Evolutionary conservation across 2,329 filamentous ascomycete species (phyloP).

Genomic region (Coniosporium tulheliwenetii): DNA sequence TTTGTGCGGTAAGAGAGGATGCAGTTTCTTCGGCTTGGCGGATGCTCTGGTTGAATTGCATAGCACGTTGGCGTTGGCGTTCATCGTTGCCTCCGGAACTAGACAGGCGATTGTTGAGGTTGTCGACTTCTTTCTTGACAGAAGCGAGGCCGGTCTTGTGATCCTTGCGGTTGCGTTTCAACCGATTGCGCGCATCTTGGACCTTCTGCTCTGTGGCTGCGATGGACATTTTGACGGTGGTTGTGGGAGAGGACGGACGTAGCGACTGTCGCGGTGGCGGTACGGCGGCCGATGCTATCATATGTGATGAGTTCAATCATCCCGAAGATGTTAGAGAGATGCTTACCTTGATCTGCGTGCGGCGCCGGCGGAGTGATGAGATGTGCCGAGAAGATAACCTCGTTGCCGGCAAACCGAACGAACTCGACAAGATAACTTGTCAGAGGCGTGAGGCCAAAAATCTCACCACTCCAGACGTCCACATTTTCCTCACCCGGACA

Average conservation of each 20-base stretch:
- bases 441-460: slow-evolving; percentile 51
- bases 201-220: slow-evolving; percentile 55
- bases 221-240: slow-evolving; percentile 63
- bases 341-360: slow-evolving; percentile 41
- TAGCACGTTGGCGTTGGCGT: slow-evolving; percentile 57
- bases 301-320: slow-evolving; percentile 8
- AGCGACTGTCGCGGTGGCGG: slow-evolving; percentile 44
- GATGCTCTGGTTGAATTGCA: slow-evolving; percentile 61
- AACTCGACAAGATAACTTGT: slow-evolving; percentile 71
- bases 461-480: slow-evolving; percentile 53
- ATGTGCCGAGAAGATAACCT: slow-evolving; percentile 55
- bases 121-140: slow-evolving; percentile 59
- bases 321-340: slow-evolving; percentile 1
- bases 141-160: slow-evolving; percentile 54
- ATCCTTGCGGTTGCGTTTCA: slow-evolving; percentile 59
- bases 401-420: slow-evolving; percentile 48
- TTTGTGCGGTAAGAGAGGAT: slow-evolving; percentile 37
- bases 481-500: slow-evolving; percentile 27
- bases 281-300: slow-evolving; percentile 23
- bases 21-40: slow-evolving; percentile 52
- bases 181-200: slow-evolving; percentile 49
- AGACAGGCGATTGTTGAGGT: slow-evolving; percentile 47
- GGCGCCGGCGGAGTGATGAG: slow-evolving; percentile 50
- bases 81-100: slow-evolving; percentile 59
- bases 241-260: slow-evolving; percentile 60